Evolutionary conservation across 257 asterid species (phyloP), one percentile per base, ranked within the genome.

Genomic region (Schizonepeta tenuifolia): DNA sequence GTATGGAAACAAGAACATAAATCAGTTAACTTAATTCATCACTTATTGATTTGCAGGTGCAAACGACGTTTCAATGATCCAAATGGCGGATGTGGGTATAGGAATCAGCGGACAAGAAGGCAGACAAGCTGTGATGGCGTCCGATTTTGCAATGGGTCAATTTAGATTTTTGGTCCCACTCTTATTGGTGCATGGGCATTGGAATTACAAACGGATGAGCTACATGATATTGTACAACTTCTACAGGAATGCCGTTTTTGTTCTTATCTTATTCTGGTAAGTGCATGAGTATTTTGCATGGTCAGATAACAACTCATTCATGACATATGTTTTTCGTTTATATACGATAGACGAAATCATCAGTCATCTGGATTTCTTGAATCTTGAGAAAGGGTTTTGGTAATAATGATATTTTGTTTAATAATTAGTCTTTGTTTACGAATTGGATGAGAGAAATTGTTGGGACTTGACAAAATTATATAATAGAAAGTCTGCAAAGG

Each of bases 101-200:
- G 99, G 99, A 69, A 92, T 95, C 76, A 92, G 99, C 65, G 99
- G 99, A 70, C 96, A 90, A 83, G 99, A 95, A 79, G 99, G 99
- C 49, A 81, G 97, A 69, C 99, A 95, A 85, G 99, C 99, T 51
- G 99, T 92, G 62, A 95, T 95, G 99, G 97, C 99, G 60, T 95
- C 99, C 38, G 99, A 95, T 84, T 95, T 95, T 72, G 95, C 98
- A 18, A 95, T 95, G 99, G 99, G 94, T 50, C 98, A 95, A 71
- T 95, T 95, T 83, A 81, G 96, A 81, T 95, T 95, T 81, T 77
- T 95, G 89, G 96, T 92, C 76, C 96, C 98, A 1, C 83, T 95
- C 63, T 74, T 95, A 74, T 83, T 95, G 80, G 99, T 95, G 46
- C 98, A 95, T 13, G 99, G 99, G 33, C 99, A 95, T 67, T 95